Evolutionary conservation across 1,284 basidiomycete genomes (phyloP).

Genomic region (Papiliotrema terrestris): DNA sequence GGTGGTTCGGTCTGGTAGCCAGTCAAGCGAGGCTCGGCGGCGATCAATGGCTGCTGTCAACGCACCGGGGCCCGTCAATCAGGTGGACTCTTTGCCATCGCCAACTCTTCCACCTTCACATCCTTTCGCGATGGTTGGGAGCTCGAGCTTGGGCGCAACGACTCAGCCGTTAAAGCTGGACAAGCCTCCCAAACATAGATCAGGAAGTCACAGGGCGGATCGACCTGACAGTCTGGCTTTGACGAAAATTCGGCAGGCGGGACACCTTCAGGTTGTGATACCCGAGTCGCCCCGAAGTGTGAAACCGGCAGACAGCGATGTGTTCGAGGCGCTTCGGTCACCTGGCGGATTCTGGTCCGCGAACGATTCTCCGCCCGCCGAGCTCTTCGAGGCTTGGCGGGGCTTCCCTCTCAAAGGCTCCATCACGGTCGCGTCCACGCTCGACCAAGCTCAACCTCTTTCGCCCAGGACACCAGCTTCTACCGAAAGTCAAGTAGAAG

Average conservation of each 20-base stretch:
- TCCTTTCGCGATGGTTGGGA: constrained; percentile 3
- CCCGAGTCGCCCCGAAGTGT: not conserved
- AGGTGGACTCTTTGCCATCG: not conserved
- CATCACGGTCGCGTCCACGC: not conserved
- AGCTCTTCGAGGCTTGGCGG: constrained; percentile 10
- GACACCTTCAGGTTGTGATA: not conserved
- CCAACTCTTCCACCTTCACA: constrained; percentile 1
- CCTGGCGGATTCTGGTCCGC: not conserved
- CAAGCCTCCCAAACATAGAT: not conserved
- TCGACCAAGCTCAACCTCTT: not conserved
- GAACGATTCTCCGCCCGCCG: not conserved
- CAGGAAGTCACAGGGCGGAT: not conserved
- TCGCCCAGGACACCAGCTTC: not conserved
- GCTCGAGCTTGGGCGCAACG: not conserved
- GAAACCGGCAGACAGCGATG: not conserved
- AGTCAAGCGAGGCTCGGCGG: not conserved
- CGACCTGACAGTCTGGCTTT: not conserved
- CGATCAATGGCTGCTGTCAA: not conserved
- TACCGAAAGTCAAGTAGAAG: not conserved
- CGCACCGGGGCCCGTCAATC: not conserved
- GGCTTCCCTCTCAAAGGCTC: constrained; percentile 9
- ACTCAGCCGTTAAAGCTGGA: not conserved
- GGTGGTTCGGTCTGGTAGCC: not conserved
- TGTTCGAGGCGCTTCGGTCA: not conserved
- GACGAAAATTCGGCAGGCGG: not conserved